Percentiles rank a stretch among this genome's conserved stretches.
phyloP scores from a whole-genome alignment of 345 rosid species.

The Noccaea caerulescens region DNA sequence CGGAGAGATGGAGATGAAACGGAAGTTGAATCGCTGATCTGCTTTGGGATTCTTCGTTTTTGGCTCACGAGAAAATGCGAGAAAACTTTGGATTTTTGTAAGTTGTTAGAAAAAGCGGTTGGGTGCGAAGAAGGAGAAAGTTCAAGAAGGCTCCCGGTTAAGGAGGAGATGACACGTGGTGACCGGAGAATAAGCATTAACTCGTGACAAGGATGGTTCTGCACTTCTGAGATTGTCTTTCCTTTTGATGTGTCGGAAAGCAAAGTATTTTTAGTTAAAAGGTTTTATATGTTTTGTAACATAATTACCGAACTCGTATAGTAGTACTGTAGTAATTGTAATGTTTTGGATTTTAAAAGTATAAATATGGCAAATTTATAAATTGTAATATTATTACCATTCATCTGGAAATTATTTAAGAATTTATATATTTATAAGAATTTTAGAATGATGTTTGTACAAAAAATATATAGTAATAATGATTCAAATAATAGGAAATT shows the following conservation, averaged over 20 bases:
- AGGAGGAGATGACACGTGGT: slow-evolving; percentile 15
- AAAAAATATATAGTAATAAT: too few species aligned
- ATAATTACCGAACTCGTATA: background rate
- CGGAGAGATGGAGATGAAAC: background rate
- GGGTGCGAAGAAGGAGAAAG: background rate
- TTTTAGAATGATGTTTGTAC: too few species aligned
- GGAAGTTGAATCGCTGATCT: background rate
- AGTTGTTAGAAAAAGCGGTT: background rate
- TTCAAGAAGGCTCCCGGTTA: slow-evolving; percentile 5
- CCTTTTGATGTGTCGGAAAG: background rate
- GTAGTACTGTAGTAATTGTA: too few species aligned
- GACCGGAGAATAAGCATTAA: background rate
- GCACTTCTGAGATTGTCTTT: background rate
- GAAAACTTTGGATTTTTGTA: background rate
- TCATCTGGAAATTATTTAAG: too few species aligned
- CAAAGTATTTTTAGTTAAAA: background rate
- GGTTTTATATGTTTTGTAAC: background rate
- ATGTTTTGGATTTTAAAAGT: too few species aligned
- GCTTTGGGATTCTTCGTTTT: background rate
- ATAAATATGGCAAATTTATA: too few species aligned
- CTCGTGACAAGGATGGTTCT: slow-evolving; percentile 32
- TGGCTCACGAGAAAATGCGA: background rate
- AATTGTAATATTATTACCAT: too few species aligned
- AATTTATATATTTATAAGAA: too few species aligned
- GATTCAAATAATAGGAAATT: too few species aligned